Percentiles rank a stretch among this genome's conserved stretches.
Evolutionary conservation across 2,329 filamentous ascomycete genomes (phyloP).

Genomic region (Ophiostoma sp.): DNA sequence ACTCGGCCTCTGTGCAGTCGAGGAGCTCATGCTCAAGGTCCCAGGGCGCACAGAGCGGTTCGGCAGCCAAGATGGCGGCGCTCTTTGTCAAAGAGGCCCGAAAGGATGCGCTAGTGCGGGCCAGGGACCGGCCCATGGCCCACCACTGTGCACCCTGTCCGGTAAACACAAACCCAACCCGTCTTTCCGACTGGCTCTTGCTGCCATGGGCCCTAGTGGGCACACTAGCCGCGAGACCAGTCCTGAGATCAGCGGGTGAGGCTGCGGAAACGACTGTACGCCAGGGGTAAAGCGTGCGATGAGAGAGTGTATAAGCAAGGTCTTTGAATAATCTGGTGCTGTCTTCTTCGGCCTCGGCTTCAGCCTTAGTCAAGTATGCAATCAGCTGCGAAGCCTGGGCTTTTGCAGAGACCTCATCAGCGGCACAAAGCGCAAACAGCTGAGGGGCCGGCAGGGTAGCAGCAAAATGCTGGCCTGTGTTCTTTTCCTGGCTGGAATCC

Average conservation of each 20-base stretch:
- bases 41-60: neutral
- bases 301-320: neutral
- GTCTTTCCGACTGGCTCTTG: neutral
- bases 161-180: neutral
- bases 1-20: neutral
- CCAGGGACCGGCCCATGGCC: neutral
- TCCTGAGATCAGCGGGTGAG: neutral
- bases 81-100: neutral
- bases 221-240: neutral
- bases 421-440: neutral
- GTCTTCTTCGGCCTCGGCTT: neutral
- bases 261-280: neutral
- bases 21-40: neutral
- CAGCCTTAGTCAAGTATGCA: too few species aligned
- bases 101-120: neutral
- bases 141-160: neutral
- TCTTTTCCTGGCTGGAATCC: too few species aligned
- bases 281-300: neutral
- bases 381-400: neutral
- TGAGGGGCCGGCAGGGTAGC: neutral
- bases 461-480: too few species aligned
- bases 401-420: neutral
- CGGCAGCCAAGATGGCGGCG: neutral
- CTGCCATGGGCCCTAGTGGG: neutral
- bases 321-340: neutral